These are phyloP conservation scores for Cladophialophora bantiana DNA, from an alignment of 2,329 filamentous ascomycete species.

Conservation along the genomic window DNA sequence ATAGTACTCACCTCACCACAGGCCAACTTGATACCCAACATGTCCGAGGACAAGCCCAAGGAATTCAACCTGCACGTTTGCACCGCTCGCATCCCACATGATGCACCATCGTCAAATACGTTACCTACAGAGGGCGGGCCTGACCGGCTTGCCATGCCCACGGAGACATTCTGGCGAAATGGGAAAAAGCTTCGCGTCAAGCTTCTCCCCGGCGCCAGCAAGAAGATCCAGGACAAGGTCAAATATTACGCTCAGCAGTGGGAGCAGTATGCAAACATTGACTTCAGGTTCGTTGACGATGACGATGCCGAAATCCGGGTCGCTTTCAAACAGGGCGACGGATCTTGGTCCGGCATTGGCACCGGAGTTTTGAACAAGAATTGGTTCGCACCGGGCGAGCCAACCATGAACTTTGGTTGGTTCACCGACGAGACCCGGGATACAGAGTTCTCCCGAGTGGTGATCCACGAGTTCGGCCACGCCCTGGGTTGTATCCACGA, in stretches of 20 bases:
- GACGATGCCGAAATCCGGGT: neutral
- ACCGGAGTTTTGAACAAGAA: neutral
- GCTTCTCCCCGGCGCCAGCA: too few relatives aligned
- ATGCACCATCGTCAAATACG: too few relatives aligned
- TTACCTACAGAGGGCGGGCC: too few relatives aligned
- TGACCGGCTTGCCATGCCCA: too few relatives aligned
- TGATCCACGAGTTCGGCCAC: neutral
- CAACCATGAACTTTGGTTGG: neutral
- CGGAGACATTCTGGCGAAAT: too few relatives aligned
- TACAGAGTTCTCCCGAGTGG: neutral
- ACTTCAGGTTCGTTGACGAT: neutral
- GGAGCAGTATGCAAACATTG: neutral
- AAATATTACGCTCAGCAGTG: neutral
- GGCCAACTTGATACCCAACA: too few relatives aligned
- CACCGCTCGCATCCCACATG: too few relatives aligned
- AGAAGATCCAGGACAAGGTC: neutral
- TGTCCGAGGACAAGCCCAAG: too few relatives aligned
- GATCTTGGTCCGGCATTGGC: neutral
- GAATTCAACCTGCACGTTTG: too few relatives aligned
- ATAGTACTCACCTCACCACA: too few relatives aligned
- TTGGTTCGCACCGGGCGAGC: neutral
- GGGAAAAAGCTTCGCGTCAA: too few relatives aligned
- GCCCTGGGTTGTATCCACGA: neutral
- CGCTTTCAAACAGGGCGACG: neutral
- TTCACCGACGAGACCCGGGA: neutral